Conservation (phyloP, 2,329 filamentous ascomycete genomes). For the Paecilomyces fulvus region DNA sequence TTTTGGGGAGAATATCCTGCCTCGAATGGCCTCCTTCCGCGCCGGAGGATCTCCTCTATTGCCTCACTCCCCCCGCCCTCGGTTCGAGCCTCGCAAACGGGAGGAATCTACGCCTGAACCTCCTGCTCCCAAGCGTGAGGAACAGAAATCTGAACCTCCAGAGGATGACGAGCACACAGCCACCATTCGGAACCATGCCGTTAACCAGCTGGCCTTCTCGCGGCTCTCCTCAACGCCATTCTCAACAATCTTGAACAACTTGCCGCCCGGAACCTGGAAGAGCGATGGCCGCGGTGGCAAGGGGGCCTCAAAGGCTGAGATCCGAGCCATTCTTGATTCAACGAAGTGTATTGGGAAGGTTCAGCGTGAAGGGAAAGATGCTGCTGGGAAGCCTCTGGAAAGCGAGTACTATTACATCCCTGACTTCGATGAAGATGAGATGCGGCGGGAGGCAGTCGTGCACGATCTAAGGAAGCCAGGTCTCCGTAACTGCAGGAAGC, state of each 20-base stretch:
- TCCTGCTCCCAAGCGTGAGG: constrained; percentile 12
- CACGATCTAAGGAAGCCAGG: constrained; percentile 82
- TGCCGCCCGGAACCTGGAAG: constrained; percentile 57
- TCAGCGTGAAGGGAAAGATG: constrained; percentile 83
- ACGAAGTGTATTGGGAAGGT: constrained; percentile 82
- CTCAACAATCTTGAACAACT: constrained; percentile 78
- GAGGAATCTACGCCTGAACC: constrained; percentile 22
- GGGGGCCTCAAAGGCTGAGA: constrained; percentile 50
- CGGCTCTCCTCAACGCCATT: constrained; percentile 85
- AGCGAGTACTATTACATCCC: constrained; percentile 96
- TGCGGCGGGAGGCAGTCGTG: constrained; percentile 72
- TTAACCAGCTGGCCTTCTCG: constrained; percentile 93
- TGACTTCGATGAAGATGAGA: constrained; percentile 71
- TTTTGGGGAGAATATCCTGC: constrained; percentile 77
- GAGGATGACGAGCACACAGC: constrained; percentile 5
- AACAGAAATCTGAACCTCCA: constrained; percentile 8
- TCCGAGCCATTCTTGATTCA: constrained; percentile 64
- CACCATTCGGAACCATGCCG: constrained; percentile 64
- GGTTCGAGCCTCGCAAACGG: constrained; percentile 26
- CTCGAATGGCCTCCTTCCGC: constrained; percentile 69
- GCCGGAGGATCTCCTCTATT: constrained; percentile 54
- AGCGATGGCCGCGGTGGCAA: constrained; percentile 38
- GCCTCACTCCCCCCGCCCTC: constrained; percentile 21
- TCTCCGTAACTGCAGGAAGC: constrained; percentile 80
- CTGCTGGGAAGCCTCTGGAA: constrained; percentile 84